phyloP scores from a whole-genome alignment of 257 asterid species.

The Scutellaria barbata region DNA sequence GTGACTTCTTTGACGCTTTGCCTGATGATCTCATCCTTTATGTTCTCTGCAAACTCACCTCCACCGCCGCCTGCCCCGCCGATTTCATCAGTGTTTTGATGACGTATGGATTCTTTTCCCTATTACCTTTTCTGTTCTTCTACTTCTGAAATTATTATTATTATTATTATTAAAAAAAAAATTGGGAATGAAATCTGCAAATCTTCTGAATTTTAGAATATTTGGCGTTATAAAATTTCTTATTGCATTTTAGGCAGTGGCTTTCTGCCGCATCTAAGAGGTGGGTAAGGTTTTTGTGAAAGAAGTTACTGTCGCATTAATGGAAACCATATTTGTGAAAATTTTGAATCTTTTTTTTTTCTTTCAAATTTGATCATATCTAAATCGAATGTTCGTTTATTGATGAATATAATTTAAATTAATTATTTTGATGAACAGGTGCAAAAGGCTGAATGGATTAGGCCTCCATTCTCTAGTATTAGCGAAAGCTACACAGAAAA shows the following conservation, averaged over 20 bases:
- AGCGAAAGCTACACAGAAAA: constrained; percentile 62
- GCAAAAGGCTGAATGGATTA: constrained; percentile 79
- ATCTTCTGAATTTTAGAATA: constrained; percentile 1
- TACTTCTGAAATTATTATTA: background rate
- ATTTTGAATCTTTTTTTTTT: background rate
- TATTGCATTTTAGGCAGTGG: background rate
- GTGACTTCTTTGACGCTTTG: constrained; percentile 64
- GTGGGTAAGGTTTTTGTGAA: too few relatives aligned
- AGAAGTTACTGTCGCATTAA: background rate
- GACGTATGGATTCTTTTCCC: constrained; percentile 54
- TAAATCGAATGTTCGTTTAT: constrained; percentile 5
- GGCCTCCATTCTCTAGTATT: constrained; percentile 67
- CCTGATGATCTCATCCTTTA: constrained; percentile 80
- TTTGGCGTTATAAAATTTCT: background rate
- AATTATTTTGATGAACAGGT: constrained; percentile 51
- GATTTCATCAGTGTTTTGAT: constrained; percentile 70
- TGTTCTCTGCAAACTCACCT: constrained; percentile 72
- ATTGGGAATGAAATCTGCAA: background rate
- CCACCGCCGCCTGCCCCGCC: constrained; percentile 66
- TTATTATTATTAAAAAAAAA: too few relatives aligned
- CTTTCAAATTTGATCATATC: background rate
- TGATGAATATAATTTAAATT: background rate
- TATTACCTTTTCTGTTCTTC: background rate
- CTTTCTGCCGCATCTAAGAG: background rate
- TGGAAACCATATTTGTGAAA: constrained; percentile 11